Evolutionary conservation across 1,139 yeast species (phyloP).

Genomic region (Hyphopichia pseudoburtonii): DNA sequence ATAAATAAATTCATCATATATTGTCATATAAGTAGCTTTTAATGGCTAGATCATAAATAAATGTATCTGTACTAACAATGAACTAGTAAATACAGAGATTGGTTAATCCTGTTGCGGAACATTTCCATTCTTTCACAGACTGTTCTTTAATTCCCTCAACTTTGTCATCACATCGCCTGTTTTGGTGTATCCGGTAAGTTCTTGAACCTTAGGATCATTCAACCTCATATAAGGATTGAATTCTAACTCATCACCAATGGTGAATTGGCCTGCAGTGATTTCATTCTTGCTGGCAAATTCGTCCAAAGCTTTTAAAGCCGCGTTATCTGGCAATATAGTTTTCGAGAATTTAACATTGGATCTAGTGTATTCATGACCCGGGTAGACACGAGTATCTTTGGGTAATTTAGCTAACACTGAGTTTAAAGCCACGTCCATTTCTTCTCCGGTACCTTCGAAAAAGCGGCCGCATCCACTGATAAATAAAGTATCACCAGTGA

Average conservation of each 20-base stretch:
- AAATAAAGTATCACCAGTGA: conserved; percentile 95
- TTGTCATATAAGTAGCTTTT: no score
- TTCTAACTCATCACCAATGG: conserved; percentile 76
- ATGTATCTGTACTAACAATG: no score
- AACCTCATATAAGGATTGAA: conserved; percentile 91
- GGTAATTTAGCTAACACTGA: conserved; percentile 61
- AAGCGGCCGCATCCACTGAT: conserved; percentile 96
- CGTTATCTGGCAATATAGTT: conserved; percentile 52
- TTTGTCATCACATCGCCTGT: conserved; percentile 60
- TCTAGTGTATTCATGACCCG: conserved; percentile 95
- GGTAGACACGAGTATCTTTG: conserved; percentile 68
- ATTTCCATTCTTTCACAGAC: conserved; percentile 31
- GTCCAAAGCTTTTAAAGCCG: conserved; percentile 55
- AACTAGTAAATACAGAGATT: no score
- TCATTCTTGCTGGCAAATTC: conserved; percentile 56
- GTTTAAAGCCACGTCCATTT: conserved; percentile 76
- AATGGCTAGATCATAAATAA: no score
- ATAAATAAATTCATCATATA: conserved; percentile 2
- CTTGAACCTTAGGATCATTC: conserved; percentile 53
- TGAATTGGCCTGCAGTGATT: conserved; percentile 78
- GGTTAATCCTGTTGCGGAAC: no score
- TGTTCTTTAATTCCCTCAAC: conserved; percentile 71
- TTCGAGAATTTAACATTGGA: conserved; percentile 76
- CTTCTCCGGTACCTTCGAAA: conserved; percentile 83
- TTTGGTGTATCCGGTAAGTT: conserved; percentile 39